Conservation (phyloP, 805 yeast species). For the Candida schatavii region DNA sequence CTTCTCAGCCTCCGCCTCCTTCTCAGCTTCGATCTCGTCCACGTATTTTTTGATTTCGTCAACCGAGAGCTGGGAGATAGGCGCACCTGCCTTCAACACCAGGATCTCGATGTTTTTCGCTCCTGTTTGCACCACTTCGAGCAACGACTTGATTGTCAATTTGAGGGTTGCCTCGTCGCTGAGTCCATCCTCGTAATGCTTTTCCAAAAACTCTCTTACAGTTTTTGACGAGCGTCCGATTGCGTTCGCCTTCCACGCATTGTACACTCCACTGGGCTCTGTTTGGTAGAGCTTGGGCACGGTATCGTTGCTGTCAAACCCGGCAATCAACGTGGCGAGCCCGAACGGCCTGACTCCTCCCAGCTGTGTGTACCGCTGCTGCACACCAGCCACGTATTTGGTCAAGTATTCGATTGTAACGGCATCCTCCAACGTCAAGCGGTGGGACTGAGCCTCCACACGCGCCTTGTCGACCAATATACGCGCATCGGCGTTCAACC, state of each 20-base stretch:
- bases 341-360: slow-evolving; percentile 99
- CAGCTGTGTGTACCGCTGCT: slow-evolving; percentile 93
- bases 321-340: slow-evolving; percentile 90
- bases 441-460: slow-evolving; percentile 93
- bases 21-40: slow-evolving; percentile 81
- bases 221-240: slow-evolving; percentile 95
- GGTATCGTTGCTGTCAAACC: slow-evolving; percentile 83
- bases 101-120: slow-evolving; percentile 94
- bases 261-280: slow-evolving; percentile 95
- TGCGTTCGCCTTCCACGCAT: slow-evolving; percentile 97
- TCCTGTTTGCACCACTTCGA: slow-evolving; percentile 98
- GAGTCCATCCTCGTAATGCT: slow-evolving; percentile 67
- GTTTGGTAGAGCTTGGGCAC: slow-evolving; percentile 87
- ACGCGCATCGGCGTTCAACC: slow-evolving; percentile 97
- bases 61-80: slow-evolving; percentile 54
- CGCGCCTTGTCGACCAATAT: slow-evolving; percentile 92
- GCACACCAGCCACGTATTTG: slow-evolving; percentile 94
- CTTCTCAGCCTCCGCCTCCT: slow-evolving; percentile 77
- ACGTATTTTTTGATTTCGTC: slow-evolving; percentile 77
- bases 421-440: slow-evolving; percentile 91
- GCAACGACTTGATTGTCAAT: slow-evolving; percentile 78
- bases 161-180: slow-evolving; percentile 69
- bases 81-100: slow-evolving; percentile 67
- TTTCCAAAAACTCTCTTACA: slow-evolving; percentile 92
- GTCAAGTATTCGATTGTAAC: slow-evolving; percentile 90